Evolutionary conservation across 225 moss, liverwort and hornwort species (phyloP).

Genomic region (Lunularia cruciata): DNA sequence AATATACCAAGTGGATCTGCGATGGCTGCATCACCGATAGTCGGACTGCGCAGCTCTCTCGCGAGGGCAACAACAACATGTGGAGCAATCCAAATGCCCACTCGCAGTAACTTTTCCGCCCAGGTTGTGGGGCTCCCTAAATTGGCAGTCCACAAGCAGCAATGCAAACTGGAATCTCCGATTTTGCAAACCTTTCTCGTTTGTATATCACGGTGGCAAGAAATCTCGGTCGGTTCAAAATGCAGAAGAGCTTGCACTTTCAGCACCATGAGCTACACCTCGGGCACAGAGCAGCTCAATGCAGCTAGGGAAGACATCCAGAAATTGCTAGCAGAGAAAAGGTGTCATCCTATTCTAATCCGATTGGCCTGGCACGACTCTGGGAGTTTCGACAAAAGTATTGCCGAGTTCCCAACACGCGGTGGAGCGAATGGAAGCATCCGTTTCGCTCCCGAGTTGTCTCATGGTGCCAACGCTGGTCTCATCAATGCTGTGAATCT

Average conservation of each 20-base stretch:
- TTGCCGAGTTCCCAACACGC: constrained; percentile 53
- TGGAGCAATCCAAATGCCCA: not conserved
- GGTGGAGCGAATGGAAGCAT: constrained; percentile 87
- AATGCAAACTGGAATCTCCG: constrained; percentile 20
- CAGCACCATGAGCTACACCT: constrained; percentile 33
- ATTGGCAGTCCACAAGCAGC: constrained; percentile 1
- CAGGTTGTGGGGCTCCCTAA: constrained; percentile 23
- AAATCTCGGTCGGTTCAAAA: not conserved
- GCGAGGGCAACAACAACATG: not conserved
- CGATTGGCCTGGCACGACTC: constrained; percentile 85
- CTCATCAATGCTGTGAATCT: constrained; percentile 47
- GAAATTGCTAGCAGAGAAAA: constrained; percentile 52
- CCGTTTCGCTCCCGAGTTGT: constrained; percentile 52
- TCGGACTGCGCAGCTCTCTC: constrained; percentile 10
- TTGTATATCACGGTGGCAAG: constrained; percentile 2
- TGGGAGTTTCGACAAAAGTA: constrained; percentile 62
- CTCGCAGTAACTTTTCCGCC: not conserved
- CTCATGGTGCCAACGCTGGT: constrained; percentile 73
- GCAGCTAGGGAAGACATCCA: constrained; percentile 63
- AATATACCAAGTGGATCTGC: too few species aligned
- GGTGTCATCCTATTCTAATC: constrained; percentile 68
- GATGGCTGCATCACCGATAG: constrained; percentile 26
- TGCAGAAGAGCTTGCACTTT: constrained; percentile 27
- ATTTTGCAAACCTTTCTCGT: constrained; percentile 27
- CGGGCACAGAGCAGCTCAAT: constrained; percentile 63